These are phyloP conservation scores for Trypanosoma cruzi DNA, from an alignment of 208 protist genomes.

Conservation along the genomic window DNA sequence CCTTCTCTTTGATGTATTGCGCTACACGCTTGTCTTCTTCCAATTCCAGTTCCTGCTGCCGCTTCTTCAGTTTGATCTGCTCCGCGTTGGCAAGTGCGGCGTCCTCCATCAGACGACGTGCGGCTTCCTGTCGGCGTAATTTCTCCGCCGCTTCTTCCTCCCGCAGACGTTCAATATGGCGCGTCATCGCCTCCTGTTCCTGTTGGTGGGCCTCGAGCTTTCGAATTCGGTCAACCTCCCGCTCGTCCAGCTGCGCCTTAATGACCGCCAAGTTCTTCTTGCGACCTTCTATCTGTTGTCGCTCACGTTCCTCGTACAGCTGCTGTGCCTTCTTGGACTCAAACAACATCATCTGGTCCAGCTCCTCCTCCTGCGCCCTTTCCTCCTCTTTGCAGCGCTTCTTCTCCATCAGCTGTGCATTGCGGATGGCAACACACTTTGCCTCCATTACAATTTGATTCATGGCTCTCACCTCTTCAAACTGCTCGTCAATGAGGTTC, in stretches of 20 bases:
- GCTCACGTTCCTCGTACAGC: slow-evolving; percentile 92
- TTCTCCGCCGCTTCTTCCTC: slow-evolving; percentile 90
- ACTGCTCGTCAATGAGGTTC: slow-evolving; percentile 81
- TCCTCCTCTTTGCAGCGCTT: slow-evolving; percentile 61
- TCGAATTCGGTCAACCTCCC: slow-evolving; percentile 87
- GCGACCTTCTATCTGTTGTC: slow-evolving; percentile 78
- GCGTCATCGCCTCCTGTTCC: slow-evolving; percentile 93
- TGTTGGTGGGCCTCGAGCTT: slow-evolving; percentile 90
- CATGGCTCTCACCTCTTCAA: slow-evolving; percentile 94
- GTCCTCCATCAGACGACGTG: slow-evolving; percentile 89
- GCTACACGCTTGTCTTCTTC: slow-evolving; percentile 91
- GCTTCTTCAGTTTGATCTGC: slow-evolving; percentile 91
- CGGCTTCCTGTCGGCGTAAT: slow-evolving; percentile 73
- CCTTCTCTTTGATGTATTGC: slow-evolving; percentile 87
- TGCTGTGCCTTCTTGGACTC: slow-evolving; percentile 88
- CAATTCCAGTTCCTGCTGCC: slow-evolving; percentile 63
- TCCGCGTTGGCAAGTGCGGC: slow-evolving; percentile 93
- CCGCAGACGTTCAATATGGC: slow-evolving; percentile 87
- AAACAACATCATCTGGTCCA: slow-evolving; percentile 83
- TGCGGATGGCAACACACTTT: slow-evolving; percentile 91
- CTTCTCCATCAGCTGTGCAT: slow-evolving; percentile 89
- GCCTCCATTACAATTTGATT: slow-evolving; percentile 91
- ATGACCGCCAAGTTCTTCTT: slow-evolving; percentile 83
- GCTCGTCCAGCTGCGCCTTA: slow-evolving; percentile 89
- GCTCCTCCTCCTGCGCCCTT: slow-evolving; percentile 61